phyloP scores from a whole-genome alignment of 2,329 filamentous ascomycete genomes.

The Fusarium anthophilum region DNA sequence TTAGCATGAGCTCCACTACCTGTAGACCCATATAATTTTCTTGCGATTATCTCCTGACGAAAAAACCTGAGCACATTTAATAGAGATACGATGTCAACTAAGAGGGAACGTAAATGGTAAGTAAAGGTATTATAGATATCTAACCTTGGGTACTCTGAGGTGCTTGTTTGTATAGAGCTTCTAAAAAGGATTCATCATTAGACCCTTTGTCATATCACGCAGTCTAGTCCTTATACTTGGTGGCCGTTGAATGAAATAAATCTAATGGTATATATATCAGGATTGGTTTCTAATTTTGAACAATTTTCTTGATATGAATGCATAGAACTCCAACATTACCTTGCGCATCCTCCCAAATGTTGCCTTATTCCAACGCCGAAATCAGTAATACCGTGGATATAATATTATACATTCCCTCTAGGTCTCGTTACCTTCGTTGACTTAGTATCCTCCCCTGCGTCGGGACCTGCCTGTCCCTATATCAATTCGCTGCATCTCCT shows the following conservation, averaged over 20 bases:
- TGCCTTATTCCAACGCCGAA: slow-evolving; percentile 30
- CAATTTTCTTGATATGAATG: background rate
- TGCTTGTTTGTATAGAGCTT: background rate
- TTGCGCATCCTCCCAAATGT: slow-evolving; percentile 6
- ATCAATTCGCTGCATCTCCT: slow-evolving; percentile 76
- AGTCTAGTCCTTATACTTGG: background rate
- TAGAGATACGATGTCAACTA: background rate
- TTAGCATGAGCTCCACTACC: background rate
- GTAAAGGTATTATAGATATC: too few relatives aligned
- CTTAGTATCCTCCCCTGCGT: slow-evolving; percentile 57
- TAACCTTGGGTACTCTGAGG: background rate
- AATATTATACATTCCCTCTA: slow-evolving; percentile 39
- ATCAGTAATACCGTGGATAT: slow-evolving; percentile 21
- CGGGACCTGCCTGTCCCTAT: slow-evolving; percentile 69
- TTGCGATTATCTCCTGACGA: background rate
- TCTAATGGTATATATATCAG: background rate
- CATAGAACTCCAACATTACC: slow-evolving; percentile 24
- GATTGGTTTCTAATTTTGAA: slow-evolving; percentile 18
- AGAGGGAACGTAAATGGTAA: background rate
- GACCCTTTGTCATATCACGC: background rate
- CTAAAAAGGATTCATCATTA: background rate
- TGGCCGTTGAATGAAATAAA: background rate
- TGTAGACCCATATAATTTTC: background rate
- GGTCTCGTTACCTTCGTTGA: slow-evolving; percentile 27
- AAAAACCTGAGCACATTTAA: background rate